Evolutionary conservation across 2,329 filamentous ascomycete species (phyloP).

Genomic region (Sclerotiophoma versabilis): DNA sequence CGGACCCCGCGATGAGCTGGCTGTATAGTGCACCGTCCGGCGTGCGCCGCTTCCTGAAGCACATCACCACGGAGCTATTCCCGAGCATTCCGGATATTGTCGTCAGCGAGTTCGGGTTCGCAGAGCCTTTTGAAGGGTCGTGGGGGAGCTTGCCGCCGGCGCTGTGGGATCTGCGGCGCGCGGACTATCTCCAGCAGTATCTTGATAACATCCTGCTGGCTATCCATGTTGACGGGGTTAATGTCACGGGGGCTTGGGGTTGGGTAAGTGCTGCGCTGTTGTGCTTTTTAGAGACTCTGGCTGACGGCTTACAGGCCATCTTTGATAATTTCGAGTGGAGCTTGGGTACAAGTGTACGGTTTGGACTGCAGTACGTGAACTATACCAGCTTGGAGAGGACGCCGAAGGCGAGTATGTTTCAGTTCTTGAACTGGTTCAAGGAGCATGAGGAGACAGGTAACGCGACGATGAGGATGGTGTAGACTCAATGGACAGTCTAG

Average conservation of each 20-base stretch:
- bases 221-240: slow-evolving; percentile 49
- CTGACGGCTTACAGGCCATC: slow-evolving; percentile 31
- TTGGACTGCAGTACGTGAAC: slow-evolving; percentile 55
- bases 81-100: slow-evolving; percentile 52
- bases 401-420: slow-evolving; percentile 54
- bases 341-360: slow-evolving; percentile 46
- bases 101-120: slow-evolving; percentile 53
- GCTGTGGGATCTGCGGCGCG: slow-evolving; percentile 51
- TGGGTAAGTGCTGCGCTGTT: slow-evolving; percentile 37
- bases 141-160: slow-evolving; percentile 40
- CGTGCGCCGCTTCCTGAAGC: slow-evolving; percentile 52
- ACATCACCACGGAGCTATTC: slow-evolving; percentile 54
- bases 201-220: slow-evolving; percentile 51
- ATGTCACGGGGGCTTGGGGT: slow-evolving; percentile 53
- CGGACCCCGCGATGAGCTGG: slow-evolving; percentile 53
- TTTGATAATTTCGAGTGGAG: slow-evolving; percentile 55
- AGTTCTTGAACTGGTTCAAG: slow-evolving; percentile 54
- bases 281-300: not conserved
- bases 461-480: slow-evolving; percentile 33
- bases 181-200: slow-evolving; percentile 53
- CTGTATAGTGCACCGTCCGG: slow-evolving; percentile 51
- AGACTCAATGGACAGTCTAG: too few species aligned
- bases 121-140: slow-evolving; percentile 51
- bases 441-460: slow-evolving; percentile 38
- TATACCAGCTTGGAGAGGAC: slow-evolving; percentile 51